These are phyloP conservation scores for Tilletia indica DNA, from an alignment of 1,284 basidiomycete genomes.

Conservation along the genomic window DNA sequence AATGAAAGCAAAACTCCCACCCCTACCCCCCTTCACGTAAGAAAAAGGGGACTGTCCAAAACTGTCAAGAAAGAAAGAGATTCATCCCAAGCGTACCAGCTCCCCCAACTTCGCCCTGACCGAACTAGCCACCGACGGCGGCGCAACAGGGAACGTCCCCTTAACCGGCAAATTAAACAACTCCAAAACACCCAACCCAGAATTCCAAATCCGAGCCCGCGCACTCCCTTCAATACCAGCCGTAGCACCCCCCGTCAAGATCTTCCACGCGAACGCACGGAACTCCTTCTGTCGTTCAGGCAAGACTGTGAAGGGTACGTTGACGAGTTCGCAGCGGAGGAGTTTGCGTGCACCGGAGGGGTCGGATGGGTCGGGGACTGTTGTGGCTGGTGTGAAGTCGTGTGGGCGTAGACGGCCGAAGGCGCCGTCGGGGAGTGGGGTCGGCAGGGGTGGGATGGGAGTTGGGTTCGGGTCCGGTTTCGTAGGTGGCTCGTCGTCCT, in stretches of 20 bases:
- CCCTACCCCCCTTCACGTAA: too few relatives aligned
- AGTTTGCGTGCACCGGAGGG: conserved; percentile 39
- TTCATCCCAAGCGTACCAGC: too few relatives aligned
- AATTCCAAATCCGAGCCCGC: conserved; percentile 49
- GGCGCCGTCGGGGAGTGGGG: conserved; percentile 43
- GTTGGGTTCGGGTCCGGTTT: conserved; percentile 29
- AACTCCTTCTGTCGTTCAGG: conserved; percentile 38
- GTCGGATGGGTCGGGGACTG: conserved; percentile 37
- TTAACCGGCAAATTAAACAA: conserved; percentile 44
- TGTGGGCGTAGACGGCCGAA: conserved; percentile 46
- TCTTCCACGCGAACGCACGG: conserved; percentile 46
- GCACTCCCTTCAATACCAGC: conserved; percentile 46
- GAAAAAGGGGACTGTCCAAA: too few relatives aligned
- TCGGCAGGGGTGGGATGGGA: conserved; percentile 38
- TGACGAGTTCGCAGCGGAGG: conserved; percentile 39
- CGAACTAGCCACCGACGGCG: neutral
- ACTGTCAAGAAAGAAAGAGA: too few relatives aligned
- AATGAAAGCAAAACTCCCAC: too few relatives aligned
- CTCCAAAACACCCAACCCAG: conserved; percentile 39
- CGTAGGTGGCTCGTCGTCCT: neutral
- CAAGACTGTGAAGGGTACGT: conserved; percentile 47
- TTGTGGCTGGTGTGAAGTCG: conserved; percentile 42
- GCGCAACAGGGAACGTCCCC: conserved; percentile 42
- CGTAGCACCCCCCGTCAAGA: conserved; percentile 44
- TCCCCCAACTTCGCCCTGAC: too few relatives aligned